These are phyloP conservation scores for Penicillium hordei DNA, from an alignment of 2,329 filamentous ascomycete genomes.

Conservation along the genomic window DNA sequence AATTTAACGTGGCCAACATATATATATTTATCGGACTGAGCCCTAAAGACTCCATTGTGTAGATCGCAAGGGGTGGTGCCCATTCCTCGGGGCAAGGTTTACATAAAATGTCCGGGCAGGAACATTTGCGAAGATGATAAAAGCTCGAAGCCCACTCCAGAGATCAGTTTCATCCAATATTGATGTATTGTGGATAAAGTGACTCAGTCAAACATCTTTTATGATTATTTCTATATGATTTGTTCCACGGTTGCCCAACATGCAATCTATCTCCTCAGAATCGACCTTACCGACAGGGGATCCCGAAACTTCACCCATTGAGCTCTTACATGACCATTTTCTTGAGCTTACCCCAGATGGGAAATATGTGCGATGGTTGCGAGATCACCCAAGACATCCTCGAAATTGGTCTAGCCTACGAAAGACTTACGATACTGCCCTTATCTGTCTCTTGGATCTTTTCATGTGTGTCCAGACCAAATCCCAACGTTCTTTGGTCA, in stretches of 20 bases:
- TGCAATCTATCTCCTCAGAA: constrained; percentile 14
- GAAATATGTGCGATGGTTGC: constrained; percentile 32
- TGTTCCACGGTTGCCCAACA: constrained; percentile 6
- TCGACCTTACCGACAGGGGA: constrained; percentile 7
- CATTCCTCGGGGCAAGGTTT: constrained; percentile 9
- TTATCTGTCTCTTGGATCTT: constrained; percentile 34
- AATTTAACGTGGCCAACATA: neutral
- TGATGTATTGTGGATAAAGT: neutral
- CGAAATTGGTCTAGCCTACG: constrained; percentile 33
- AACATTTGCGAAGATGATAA: constrained; percentile 1
- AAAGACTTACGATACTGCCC: constrained; percentile 30
- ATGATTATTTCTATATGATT: neutral
- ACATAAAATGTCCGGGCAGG: neutral
- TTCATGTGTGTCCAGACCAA: constrained; percentile 29
- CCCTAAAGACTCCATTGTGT: neutral
- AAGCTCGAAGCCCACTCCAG: constrained; percentile 1
- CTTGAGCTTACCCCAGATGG: constrained; percentile 34
- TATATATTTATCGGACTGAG: neutral
- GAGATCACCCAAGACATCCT: constrained; percentile 32
- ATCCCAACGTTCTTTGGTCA: too few species aligned
- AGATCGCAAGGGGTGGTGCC: constrained; percentile 6
- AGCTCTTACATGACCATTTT: constrained; percentile 25
- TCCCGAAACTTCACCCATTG: constrained; percentile 12
- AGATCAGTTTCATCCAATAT: neutral
- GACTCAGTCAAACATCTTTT: neutral